phyloP scores from a whole-genome alignment of 1,139 yeast species.

The Torulaspora globosa region DNA sequence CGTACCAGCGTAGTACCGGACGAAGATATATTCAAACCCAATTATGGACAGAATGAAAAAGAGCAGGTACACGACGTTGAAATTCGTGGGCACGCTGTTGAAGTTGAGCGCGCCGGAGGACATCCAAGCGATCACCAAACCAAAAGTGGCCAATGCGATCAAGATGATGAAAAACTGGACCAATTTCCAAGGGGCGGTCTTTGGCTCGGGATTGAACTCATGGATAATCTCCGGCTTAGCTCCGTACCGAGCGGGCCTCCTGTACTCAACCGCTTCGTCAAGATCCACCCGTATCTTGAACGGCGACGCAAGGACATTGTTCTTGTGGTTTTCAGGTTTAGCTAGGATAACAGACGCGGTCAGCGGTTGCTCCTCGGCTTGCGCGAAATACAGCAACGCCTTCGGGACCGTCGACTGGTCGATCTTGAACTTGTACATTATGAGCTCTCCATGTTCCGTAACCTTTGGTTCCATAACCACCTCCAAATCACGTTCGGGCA shows the following conservation, averaged over 20 bases:
- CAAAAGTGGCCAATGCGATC: constrained; percentile 41
- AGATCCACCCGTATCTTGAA: constrained; percentile 16
- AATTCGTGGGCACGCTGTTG: constrained; percentile 34
- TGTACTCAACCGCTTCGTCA: constrained; percentile 10
- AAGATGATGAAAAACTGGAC: constrained; percentile 55
- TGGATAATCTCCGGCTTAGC: constrained; percentile 62
- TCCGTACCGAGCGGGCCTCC: constrained; percentile 22
- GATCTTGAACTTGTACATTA: constrained; percentile 17
- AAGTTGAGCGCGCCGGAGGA: constrained; percentile 46
- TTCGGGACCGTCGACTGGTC: constrained; percentile 16
- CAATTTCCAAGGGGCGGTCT: constrained; percentile 50
- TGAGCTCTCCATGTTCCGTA: constrained; percentile 10
- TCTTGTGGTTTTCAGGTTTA: constrained; percentile 6
- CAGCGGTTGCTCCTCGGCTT: constrained; percentile 12
- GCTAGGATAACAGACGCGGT: constrained; percentile 20
- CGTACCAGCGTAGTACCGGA: constrained; percentile 64
- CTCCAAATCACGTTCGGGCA: constrained; percentile 23
- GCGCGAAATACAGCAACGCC: constrained; percentile 14
- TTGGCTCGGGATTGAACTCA: constrained; percentile 54
- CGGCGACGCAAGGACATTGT: constrained; percentile 19
- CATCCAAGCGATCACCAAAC: constrained; percentile 49
- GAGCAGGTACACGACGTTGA: constrained; percentile 28
- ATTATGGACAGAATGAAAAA: constrained; percentile 53
- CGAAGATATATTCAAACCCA: constrained; percentile 60
- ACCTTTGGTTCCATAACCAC: constrained; percentile 16